A percentile compares a stretch with the other conserved stretches of the same genome.
phyloP scores from a whole-genome alignment of 768 basidiomycete species.

The Russula earlei region DNA sequence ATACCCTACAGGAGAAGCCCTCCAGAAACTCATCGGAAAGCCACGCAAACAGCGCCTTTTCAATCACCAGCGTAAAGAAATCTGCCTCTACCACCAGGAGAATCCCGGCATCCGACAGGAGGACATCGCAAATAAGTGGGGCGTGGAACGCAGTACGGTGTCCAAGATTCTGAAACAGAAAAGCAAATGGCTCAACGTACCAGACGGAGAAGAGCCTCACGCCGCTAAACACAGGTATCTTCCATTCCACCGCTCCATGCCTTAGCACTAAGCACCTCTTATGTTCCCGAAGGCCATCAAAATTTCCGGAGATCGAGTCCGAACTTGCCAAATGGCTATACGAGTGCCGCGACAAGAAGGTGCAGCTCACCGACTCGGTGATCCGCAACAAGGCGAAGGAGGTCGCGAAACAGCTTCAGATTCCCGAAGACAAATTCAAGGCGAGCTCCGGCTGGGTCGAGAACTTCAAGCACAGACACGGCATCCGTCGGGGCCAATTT shows the following conservation, averaged over 20 bases:
- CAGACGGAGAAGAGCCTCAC: conserved; percentile 46
- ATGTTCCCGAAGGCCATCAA: conserved; percentile 47
- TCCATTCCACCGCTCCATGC: neutral
- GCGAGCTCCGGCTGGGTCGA: conserved; percentile 90
- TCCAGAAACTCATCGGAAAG: conserved; percentile 29
- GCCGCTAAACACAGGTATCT: conserved; percentile 63
- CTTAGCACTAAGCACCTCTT: conserved; percentile 14
- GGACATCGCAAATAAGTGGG: conserved; percentile 67
- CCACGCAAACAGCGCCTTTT: conserved; percentile 67
- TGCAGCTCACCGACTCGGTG: conserved; percentile 53
- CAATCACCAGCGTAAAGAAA: conserved; percentile 63
- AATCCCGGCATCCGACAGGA: conserved; percentile 71
- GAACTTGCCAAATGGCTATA: conserved; percentile 53
- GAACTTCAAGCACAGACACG: conserved; percentile 79
- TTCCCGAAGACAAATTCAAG: conserved; percentile 71
- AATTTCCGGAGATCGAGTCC: conserved; percentile 70
- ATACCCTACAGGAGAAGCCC: conserved; percentile 14
- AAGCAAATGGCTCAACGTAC: conserved; percentile 68
- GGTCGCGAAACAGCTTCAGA: conserved; percentile 46
- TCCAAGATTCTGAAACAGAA: conserved; percentile 86
- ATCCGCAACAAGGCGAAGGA: conserved; percentile 60
- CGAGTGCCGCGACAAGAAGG: conserved; percentile 39
- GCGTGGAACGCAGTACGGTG: conserved; percentile 87
- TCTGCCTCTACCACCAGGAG: conserved; percentile 56
- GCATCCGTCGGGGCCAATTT: conserved; percentile 61